A percentile compares a stretch with the other conserved stretches of the same genome.
Evolutionary conservation across 2,329 filamentous ascomycete species (phyloP).

Genomic region (Drechslerella coelobrocha): DNA sequence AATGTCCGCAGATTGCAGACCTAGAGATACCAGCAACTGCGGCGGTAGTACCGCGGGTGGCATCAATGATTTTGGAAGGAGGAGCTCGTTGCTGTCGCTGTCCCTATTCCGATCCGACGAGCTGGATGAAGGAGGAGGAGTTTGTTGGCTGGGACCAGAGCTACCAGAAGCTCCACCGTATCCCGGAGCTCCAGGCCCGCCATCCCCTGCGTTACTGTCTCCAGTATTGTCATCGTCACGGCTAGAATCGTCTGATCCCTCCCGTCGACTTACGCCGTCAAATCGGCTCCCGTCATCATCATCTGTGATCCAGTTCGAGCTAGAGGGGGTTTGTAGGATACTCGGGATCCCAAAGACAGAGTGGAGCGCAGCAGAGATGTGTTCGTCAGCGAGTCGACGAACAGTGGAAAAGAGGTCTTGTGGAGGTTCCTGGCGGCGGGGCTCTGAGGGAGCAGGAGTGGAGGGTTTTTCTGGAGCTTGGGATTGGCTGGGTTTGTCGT

Average conservation of each 20-base stretch:
- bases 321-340: slow-evolving; percentile 52
- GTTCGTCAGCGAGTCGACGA: slow-evolving; percentile 53
- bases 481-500: slow-evolving; percentile 42
- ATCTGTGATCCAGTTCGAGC: slow-evolving; percentile 52
- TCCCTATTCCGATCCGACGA: slow-evolving; percentile 21
- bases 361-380: slow-evolving; percentile 53
- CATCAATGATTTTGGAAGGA: slow-evolving; percentile 12
- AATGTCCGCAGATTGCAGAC: slow-evolving; percentile 33
- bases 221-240: slow-evolving; percentile 20
- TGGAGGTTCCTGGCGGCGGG: slow-evolving; percentile 20
- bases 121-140: slow-evolving; percentile 31
- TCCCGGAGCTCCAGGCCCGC: slow-evolving; percentile 31
- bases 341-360: slow-evolving; percentile 54
- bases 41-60: slow-evolving; percentile 32
- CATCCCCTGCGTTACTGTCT: slow-evolving; percentile 6
- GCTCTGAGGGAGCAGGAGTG: slow-evolving; percentile 21
- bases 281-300: slow-evolving; percentile 41
- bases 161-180: slow-evolving; percentile 31
- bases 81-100: slow-evolving; percentile 20
- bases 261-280: slow-evolving; percentile 33
- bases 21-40: slow-evolving; percentile 30
- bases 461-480: slow-evolving; percentile 11
- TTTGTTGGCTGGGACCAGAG: slow-evolving; percentile 28
- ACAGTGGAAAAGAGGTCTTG: slow-evolving; percentile 52
- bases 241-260: slow-evolving; percentile 29